Evolutionary conservation across 139 green algal genomes (phyloP).

Genomic region (Chlorella ohadii): DNA sequence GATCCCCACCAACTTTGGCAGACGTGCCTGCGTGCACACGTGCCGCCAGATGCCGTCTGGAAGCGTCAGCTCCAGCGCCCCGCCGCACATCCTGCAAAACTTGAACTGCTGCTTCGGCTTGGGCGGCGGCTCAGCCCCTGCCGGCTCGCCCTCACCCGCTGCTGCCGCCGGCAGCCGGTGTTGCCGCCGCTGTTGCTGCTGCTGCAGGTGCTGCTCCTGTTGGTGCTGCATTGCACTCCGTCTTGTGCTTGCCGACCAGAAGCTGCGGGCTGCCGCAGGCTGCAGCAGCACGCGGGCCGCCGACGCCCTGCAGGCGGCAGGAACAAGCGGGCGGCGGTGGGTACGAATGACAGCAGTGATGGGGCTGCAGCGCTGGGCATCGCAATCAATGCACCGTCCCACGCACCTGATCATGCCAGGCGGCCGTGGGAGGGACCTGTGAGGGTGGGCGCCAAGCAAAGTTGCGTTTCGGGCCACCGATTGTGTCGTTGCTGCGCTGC

Average conservation of each 20-base stretch:
- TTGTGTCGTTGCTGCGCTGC: too few relatives aligned
- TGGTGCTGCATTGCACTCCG: neutral
- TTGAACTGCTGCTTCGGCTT: slow-evolving; percentile 38
- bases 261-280: neutral
- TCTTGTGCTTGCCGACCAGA: neutral
- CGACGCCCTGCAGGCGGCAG: neutral
- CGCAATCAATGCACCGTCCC: too few relatives aligned
- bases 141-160: neutral
- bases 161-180: neutral
- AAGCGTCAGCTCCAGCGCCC: slow-evolving; percentile 49
- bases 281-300: neutral
- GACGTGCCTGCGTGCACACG: slow-evolving; percentile 59
- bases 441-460: too few relatives aligned
- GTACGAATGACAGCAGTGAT: neutral
- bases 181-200: neutral
- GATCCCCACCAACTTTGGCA: too few relatives aligned
- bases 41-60: slow-evolving; percentile 72
- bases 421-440: too few relatives aligned
- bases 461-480: too few relatives aligned
- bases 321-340: neutral
- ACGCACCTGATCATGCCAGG: neutral
- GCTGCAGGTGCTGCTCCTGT: neutral
- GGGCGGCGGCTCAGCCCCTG: neutral
- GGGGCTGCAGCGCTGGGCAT: too few relatives aligned
- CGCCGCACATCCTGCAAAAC: slow-evolving; percentile 75